Conservation (phyloP, 441 rosid species). For the Syzygium syzygioides region DNA sequence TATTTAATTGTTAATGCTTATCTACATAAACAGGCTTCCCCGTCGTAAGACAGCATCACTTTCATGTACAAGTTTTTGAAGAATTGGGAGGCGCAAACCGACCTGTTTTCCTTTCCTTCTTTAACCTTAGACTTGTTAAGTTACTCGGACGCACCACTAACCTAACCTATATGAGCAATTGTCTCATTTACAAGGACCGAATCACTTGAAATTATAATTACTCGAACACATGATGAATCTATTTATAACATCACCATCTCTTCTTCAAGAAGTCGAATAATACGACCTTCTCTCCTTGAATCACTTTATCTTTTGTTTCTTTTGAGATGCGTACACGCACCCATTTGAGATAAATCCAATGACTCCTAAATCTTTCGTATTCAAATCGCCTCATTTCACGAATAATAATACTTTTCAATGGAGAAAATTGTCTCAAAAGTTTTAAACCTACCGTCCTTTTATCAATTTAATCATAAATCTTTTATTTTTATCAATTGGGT, state of each 20-base stretch:
- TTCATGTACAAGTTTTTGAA: neutral
- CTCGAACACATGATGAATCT: neutral
- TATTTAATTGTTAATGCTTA: neutral
- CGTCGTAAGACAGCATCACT: neutral
- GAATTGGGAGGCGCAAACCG: neutral
- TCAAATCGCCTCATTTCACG: neutral
- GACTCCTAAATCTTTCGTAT: neutral
- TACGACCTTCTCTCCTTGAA: neutral
- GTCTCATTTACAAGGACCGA: neutral
- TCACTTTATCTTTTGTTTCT: neutral
- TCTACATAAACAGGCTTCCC: neutral
- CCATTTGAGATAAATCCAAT: neutral
- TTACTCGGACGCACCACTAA: neutral
- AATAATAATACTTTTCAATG: neutral
- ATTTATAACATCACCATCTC: neutral
- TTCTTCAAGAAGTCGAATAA: neutral
- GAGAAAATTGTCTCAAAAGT: no score
- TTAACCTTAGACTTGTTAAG: neutral
- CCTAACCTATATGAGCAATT: neutral
- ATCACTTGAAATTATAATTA: neutral
- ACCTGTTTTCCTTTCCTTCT: neutral
- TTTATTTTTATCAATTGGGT: no score
- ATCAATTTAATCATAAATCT: no score
- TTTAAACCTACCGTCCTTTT: no score
- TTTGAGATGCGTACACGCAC: neutral